Base-by-base conservation (phyloP, 2,329 filamentous ascomycete species). In the Ustulina deusta region DNA sequence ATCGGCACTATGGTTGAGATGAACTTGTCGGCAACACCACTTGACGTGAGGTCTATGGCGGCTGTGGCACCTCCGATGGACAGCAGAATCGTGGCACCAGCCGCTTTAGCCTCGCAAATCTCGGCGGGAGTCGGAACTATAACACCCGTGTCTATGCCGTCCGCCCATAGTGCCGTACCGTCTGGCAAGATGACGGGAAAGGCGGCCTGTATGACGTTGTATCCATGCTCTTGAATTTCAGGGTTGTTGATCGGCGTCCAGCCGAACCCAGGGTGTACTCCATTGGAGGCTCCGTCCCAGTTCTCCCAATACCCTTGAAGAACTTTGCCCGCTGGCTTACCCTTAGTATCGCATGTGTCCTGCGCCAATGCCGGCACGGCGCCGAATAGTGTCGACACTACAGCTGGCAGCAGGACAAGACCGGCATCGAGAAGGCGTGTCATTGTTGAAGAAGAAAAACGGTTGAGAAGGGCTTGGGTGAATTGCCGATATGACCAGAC, bases 231-330 rank as follows among this genome's bases (percentile, higher is more conserved):
- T 27, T 32, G 56, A 59, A 79, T 78, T 49, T 59, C 63, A 15
- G 78, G 68, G 66, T 79, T 70, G 7, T 71, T 54, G 59, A 79
- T 79, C 1, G 76, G 74, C 13, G 74, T 78, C 78, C 78, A 79
- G 57, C 78, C 78, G 60, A 79, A 75, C 2, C 60, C 61, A 9
- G 78, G 77, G 68, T 79, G 78, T 2, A 78, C 76, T 17, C 77
- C 77, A 61, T 77, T 79, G 27, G 57, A 67, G 15, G 78, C 49
- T 36, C 78, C 78, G 63, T 79, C 78, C 78, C 78, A 79, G 68
- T 79, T 79, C 71, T 79, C 78, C 78, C 78, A 79, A 63, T 79
- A 79, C 10, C 78, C 78, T 55, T 75, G 73, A 22, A 79, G 76
- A 9, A 79, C 77, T 58, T 78, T 78, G 38, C 78, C 78, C 0